phyloP scores from a whole-genome alignment of 2,329 filamentous ascomycete genomes.

The Fusarium sp. region DNA sequence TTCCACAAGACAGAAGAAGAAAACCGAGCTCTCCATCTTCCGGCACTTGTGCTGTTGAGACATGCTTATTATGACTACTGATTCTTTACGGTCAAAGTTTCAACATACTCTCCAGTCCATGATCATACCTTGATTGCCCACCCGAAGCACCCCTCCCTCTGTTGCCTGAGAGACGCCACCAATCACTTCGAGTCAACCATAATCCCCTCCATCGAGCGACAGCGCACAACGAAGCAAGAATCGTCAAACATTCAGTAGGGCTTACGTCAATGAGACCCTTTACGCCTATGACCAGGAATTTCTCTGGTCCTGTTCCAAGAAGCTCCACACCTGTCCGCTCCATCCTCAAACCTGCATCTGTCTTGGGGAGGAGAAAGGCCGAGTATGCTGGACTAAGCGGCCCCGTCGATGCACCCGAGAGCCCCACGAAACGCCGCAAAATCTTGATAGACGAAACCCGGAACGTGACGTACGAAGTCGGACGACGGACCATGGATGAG shows the following conservation, averaged over 20 bases:
- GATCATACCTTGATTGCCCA: conserved; percentile 33
- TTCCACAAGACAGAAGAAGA: neutral
- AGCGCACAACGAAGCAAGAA: conserved; percentile 20
- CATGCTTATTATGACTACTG: conserved; percentile 43
- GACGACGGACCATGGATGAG: conserved; percentile 61
- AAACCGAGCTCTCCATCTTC: conserved; percentile 3
- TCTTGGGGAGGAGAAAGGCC: conserved; percentile 56
- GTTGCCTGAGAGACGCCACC: conserved; percentile 43
- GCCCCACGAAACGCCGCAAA: conserved; percentile 63
- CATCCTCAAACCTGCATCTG: conserved; percentile 60
- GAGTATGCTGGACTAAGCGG: conserved; percentile 56
- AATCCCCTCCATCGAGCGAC: conserved; percentile 5
- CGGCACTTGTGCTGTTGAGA: conserved; percentile 17
- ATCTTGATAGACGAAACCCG: conserved; percentile 68
- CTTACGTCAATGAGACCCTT: conserved; percentile 42
- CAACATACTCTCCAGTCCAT: conserved; percentile 39
- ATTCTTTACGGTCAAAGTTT: conserved; percentile 20
- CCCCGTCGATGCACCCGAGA: conserved; percentile 51
- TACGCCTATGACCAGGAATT: conserved; percentile 47
- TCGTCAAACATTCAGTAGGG: conserved; percentile 7
- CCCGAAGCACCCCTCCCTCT: conserved; percentile 18
- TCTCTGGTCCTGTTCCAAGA: conserved; percentile 47
- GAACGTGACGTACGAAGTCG: conserved; percentile 66
- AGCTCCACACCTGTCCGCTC: conserved; percentile 59
- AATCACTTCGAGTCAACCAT: conserved; percentile 19